Percentiles rank a stretch among this genome's conserved stretches.
These are phyloP conservation scores for Austroboletus rostrupii DNA, from an alignment of 1,284 basidiomycete species.

Conservation along the genomic window DNA sequence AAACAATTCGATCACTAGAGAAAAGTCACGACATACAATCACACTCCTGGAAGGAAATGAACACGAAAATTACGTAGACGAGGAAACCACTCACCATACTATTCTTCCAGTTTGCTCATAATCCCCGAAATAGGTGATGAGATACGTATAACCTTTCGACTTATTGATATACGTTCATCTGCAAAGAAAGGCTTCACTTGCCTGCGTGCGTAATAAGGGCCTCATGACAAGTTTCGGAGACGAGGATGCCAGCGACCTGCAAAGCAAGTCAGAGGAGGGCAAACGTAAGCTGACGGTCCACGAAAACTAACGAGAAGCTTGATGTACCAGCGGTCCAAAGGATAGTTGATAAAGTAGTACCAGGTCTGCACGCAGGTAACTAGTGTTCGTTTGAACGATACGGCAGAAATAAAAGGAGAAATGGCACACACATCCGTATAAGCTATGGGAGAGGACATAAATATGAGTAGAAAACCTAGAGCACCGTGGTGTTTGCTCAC, in stretches of 20 bases:
- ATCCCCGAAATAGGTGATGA: neutral
- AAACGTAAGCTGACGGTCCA: neutral
- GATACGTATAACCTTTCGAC: neutral
- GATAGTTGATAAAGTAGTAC: constrained; percentile 52
- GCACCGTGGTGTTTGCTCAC: constrained; percentile 32
- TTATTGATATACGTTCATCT: neutral
- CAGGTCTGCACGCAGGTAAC: constrained; percentile 59
- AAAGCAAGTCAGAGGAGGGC: neutral
- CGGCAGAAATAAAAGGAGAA: neutral
- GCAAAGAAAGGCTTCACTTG: neutral
- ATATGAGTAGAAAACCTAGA: neutral
- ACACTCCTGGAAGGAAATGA: constrained; percentile 39
- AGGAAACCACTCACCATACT: constrained; percentile 39
- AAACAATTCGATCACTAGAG: neutral
- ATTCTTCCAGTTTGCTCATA: constrained; percentile 18
- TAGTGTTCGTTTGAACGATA: constrained; percentile 18
- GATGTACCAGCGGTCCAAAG: constrained; percentile 45
- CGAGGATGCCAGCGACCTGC: neutral
- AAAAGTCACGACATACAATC: constrained; percentile 33
- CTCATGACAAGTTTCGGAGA: neutral
- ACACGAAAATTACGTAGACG: neutral
- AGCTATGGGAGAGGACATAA: constrained; percentile 28
- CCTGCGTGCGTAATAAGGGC: neutral
- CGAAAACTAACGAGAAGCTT: constrained; percentile 38
- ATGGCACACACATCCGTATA: constrained; percentile 47